Base-by-base conservation (phyloP, 495 filamentous ascomycete species). In the Daldinia concentrica region DNA sequence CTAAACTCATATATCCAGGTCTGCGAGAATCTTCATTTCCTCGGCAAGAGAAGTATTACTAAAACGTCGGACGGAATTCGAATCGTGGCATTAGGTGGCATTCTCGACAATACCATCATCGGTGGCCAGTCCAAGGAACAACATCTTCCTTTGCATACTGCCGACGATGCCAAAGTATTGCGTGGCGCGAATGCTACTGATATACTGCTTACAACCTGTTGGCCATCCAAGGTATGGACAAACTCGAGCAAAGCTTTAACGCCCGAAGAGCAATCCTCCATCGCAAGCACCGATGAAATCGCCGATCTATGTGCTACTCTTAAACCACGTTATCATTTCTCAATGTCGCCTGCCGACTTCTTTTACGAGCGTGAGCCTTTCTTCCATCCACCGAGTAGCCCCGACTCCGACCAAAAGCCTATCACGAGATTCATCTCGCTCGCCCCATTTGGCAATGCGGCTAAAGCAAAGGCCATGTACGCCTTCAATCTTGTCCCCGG, bases 301-400 rank as follows among this genome's bases (percentile, higher is more conserved):
- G 86, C 93, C 6, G 92, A 95, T 55, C 84, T 99, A 22, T 93
- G 90, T 77, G 82, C 86, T 8, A 83, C 88, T 1, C 75, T 97
- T 8, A 93, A 92, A 69, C 95, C 95, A 11, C 86, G 92, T 22
- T 99, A 99, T 75, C 94, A 98, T 79, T 90, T 99, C 77, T 88
- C 91, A 14, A 79, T 86, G 12, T 91, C 93, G 0, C 83, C 86
- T 7, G 76, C 50, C 39, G 71, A 82, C 8, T 84, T 89, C 73
- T 95, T 91, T 81, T 98, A 88, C 73, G 95, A 98, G 81, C 89
- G 95, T 19, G 95, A 97, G 77, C 94, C 95, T 0, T 98, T 97
- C 85, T 92, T 93, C 78, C 90, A 96, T 74, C 74, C 76, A 30
- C 43, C 72, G 0, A 64, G 69, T 14, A 74, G 70, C 15, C 74